Evolutionary conservation across 140 eudicot species (phyloP).

Genomic region (Flaveria floridana): DNA sequence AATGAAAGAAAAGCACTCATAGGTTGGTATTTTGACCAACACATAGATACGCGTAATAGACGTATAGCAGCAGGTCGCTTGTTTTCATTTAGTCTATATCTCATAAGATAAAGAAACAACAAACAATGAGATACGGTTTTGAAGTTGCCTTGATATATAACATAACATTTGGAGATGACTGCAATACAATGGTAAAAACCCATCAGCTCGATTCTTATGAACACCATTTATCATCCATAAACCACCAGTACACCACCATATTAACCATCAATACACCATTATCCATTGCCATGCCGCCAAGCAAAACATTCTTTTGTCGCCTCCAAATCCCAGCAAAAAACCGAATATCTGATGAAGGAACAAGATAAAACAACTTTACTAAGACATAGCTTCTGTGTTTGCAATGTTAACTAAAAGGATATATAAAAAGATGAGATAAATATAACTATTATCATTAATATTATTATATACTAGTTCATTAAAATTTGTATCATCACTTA

Average conservation of each 20-base stretch:
- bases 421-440: not conserved
- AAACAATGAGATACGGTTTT: not conserved
- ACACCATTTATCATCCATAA: not conserved
- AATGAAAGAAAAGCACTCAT: too few relatives aligned
- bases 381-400: not conserved
- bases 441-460: not conserved
- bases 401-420: constrained; percentile 3
- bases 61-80: too few relatives aligned
- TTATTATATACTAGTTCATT: not conserved
- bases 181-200: not conserved
- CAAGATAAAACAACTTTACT: not conserved
- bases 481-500: not conserved
- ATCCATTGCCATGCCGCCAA: not conserved
- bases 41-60: too few relatives aligned
- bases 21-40: too few relatives aligned
- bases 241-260: not conserved
- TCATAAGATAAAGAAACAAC: not conserved
- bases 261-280: not conserved
- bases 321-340: not conserved
- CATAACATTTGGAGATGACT: not conserved
- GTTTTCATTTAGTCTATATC: not conserved
- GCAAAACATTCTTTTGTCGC: not conserved
- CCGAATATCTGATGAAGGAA: not conserved
- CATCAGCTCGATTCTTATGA: not conserved
- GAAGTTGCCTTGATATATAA: not conserved